Conservation (phyloP, 768 basidiomycete genomes). For the Leccinum aurantiacum region DNA sequence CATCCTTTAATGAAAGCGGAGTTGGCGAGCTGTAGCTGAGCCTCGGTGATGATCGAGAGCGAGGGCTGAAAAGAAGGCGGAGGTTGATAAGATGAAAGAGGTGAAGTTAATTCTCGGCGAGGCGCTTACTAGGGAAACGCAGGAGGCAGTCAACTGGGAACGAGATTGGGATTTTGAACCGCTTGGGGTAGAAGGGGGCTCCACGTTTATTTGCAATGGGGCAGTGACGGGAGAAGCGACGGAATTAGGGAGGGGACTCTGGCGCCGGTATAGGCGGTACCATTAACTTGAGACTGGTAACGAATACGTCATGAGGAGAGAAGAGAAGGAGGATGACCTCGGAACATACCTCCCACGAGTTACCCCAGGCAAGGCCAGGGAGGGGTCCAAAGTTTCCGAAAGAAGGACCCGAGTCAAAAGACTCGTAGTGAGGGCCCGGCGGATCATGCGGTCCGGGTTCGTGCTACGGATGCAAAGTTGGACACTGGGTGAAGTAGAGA, state of each 20-base stretch:
- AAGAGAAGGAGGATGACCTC: neutral
- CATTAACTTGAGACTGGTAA: slow-evolving; percentile 24
- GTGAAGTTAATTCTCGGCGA: no score
- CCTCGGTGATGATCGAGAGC: no score
- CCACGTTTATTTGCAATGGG: slow-evolving; percentile 50
- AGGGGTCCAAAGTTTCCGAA: slow-evolving; percentile 76
- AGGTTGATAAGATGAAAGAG: no score
- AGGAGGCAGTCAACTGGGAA: slow-evolving; percentile 28
- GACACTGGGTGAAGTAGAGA: slow-evolving; percentile 15
- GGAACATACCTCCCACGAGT: slow-evolving; percentile 33
- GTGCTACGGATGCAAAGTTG: slow-evolving; percentile 35
- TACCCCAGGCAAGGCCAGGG: slow-evolving; percentile 36
- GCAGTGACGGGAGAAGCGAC: slow-evolving; percentile 48
- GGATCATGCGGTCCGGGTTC: slow-evolving; percentile 71
- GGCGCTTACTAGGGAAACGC: no score
- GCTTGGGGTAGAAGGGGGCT: slow-evolving; percentile 39
- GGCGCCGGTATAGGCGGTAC: slow-evolving; percentile 40
- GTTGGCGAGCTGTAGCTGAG: no score
- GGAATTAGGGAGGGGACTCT: slow-evolving; percentile 51
- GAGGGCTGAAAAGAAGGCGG: no score
- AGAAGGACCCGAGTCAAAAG: slow-evolving; percentile 71
- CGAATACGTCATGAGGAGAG: slow-evolving; percentile 14
- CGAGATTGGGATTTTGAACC: slow-evolving; percentile 32
- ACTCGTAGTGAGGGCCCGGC: slow-evolving; percentile 71
- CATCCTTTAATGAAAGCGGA: no score